phyloP scores from a whole-genome alignment of 768 basidiomycete genomes.

The Trametes cinnabarina region DNA sequence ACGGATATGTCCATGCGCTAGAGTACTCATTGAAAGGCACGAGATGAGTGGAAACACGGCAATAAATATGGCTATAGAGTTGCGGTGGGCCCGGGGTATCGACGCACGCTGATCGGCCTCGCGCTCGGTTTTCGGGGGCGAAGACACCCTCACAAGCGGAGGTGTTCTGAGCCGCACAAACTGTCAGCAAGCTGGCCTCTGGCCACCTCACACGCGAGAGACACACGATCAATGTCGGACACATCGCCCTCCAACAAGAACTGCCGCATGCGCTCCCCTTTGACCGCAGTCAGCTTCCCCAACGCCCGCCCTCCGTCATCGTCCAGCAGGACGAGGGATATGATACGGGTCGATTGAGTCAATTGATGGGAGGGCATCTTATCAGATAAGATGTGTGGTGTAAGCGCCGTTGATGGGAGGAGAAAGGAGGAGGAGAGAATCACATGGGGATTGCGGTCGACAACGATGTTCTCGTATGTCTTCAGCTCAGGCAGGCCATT shows the following conservation, averaged over 20 bases:
- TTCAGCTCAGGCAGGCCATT: slow-evolving; percentile 22
- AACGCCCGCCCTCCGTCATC: neutral
- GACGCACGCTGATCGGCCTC: neutral
- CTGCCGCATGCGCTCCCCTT: slow-evolving; percentile 13
- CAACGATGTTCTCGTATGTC: slow-evolving; percentile 31
- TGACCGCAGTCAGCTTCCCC: neutral
- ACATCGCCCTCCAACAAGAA: slow-evolving; percentile 10
- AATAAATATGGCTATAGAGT: neutral
- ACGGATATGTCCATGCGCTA: no score
- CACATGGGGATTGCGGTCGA: slow-evolving; percentile 26
- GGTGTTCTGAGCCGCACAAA: neutral
- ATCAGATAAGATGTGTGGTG: slow-evolving; percentile 13
- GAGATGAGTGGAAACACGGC: no score
- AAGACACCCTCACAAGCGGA: slow-evolving; percentile 5
- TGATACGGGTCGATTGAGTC: no score
- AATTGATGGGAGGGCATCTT: neutral
- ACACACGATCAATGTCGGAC: slow-evolving; percentile 10
- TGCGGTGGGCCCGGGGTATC: neutral
- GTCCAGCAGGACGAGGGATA: no score
- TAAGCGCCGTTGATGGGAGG: slow-evolving; percentile 8
- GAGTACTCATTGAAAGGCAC: no score
- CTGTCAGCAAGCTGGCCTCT: no score
- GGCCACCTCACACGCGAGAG: no score
- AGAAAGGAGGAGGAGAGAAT: slow-evolving; percentile 2
- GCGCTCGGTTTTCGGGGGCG: neutral